Evolutionary conservation across 2,329 filamentous ascomycete species (phyloP), one percentile per base, ranked within the genome.

Genomic region (Sporothrix brasiliensis): DNA sequence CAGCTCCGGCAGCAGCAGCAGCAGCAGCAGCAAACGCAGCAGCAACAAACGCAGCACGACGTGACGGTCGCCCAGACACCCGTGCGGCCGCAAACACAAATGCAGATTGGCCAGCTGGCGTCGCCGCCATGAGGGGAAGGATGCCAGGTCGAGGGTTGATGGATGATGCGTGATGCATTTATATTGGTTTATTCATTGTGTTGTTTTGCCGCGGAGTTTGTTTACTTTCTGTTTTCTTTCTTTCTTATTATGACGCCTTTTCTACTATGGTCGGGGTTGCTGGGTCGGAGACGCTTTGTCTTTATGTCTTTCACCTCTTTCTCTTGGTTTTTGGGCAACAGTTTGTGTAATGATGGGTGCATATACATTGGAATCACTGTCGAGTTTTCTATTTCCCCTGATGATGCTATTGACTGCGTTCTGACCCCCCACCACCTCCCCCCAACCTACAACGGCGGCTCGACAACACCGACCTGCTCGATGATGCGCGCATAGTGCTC

Each of bases 401-500:
- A 4, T 4, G n/a, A 9, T 54, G 50, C 6, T 50, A 14, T 30
- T 21, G 54, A 30, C 13, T 41, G 27, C 4, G 10, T 41, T 24
- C 27, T 56, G 52, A 47, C 16, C 65, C 6, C 16, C 7, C 47
- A 19, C 47, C 3, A n/a, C 47, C 16, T n/a, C 47, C 5, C 16
- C 47, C 16, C 47, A 5, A 4, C 13, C 49, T 50, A 50, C 49
- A 50, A 21, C 49, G 49, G 49, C 19, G 76, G 75, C 73, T 77
- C 76, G 39, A 73, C 68, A 3, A 75, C 79, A 0, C 82, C 82
- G 7, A 80, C 81, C 76, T 83, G 81, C 63, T 77, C 74, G 19
- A 78, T 74, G 30, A 83, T 79, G 34, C 80, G 75, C 1, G 77
- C 76, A 71, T 84, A 83, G 47, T 81, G 78, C 75, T 83, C 82